phyloP scores from a whole-genome alignment of 768 basidiomycete genomes.

The Lactifluus pinguis region DNA sequence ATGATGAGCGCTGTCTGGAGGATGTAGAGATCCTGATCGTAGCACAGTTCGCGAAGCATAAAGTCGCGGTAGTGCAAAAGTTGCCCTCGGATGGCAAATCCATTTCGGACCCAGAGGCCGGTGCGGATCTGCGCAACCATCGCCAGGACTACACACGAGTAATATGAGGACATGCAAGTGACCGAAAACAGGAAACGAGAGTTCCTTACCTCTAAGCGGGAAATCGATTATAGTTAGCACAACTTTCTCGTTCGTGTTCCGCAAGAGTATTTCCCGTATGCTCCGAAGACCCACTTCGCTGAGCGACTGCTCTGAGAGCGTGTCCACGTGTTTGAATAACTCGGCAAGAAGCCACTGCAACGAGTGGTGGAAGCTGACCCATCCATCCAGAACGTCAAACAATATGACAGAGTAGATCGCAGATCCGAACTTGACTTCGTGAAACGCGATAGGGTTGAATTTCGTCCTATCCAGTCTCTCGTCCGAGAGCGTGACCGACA shows the following conservation, averaged over 20 bases:
- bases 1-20: conserved; percentile 78
- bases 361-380: conserved; percentile 91
- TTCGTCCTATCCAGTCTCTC: conserved; percentile 59
- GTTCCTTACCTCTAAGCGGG: conserved; percentile 67
- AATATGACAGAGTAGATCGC: conserved; percentile 51
- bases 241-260: conserved; percentile 54
- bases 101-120: conserved; percentile 96
- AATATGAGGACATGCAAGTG: background rate
- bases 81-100: conserved; percentile 91
- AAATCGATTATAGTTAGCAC: conserved; percentile 78
- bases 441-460: conserved; percentile 53
- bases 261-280: conserved; percentile 52
- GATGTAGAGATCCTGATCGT: conserved; percentile 91
- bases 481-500: conserved; percentile 60
- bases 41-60: conserved; percentile 90
- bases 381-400: conserved; percentile 72
- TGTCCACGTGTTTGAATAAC: conserved; percentile 72
- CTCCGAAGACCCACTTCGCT: conserved; percentile 42
- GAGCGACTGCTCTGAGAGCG: conserved; percentile 50
- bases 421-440: conserved; percentile 58
- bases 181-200: conserved; percentile 1
- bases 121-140: conserved; percentile 94
- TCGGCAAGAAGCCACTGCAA: conserved; percentile 87
- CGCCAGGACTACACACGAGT: conserved; percentile 49
- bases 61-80: conserved; percentile 94